phyloP scores from a whole-genome alignment of 768 basidiomycete species.

The Holtermannia corniformis region DNA sequence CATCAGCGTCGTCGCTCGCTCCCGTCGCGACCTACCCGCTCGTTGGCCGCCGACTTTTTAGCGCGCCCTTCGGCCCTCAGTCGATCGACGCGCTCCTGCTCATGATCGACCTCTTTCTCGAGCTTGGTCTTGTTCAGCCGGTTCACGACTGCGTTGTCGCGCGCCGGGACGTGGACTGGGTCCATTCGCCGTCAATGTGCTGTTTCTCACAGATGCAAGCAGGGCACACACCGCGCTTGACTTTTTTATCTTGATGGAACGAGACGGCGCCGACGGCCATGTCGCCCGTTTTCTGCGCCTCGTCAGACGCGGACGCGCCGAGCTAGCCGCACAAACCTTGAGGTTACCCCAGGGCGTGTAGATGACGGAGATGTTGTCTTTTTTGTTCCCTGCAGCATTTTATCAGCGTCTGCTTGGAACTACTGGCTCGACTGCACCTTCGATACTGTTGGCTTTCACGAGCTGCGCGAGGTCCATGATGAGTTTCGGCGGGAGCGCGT shows the following conservation, averaged over 20 bases:
- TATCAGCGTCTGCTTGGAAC: background rate
- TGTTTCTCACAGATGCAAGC: background rate
- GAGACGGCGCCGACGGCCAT: constrained; percentile 96
- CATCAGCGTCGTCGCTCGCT: background rate
- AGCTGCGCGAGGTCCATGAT: constrained; percentile 83
- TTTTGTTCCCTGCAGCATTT: constrained; percentile 70
- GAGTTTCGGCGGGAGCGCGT: constrained; percentile 67
- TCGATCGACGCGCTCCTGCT: constrained; percentile 73
- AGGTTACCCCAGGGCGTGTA: constrained; percentile 88
- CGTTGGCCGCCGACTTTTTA: constrained; percentile 61
- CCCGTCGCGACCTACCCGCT: constrained; percentile 52
- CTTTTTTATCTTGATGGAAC: constrained; percentile 82
- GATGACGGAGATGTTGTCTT: constrained; percentile 79
- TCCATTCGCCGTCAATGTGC: background rate
- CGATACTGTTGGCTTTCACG: constrained; percentile 95
- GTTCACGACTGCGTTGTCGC: constrained; percentile 84
- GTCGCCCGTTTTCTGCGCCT: constrained; percentile 79
- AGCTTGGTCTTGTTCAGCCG: constrained; percentile 87
- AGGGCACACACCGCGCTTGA: constrained; percentile 63
- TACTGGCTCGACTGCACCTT: constrained; percentile 49
- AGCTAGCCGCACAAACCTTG: constrained; percentile 50
- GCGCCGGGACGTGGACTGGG: constrained; percentile 63
- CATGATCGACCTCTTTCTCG: constrained; percentile 77
- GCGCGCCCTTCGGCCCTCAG: constrained; percentile 42
- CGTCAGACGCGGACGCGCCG: constrained; percentile 7